phyloP scores from a whole-genome alignment of 106 monocot species.

The Posidonia australis region DNA sequence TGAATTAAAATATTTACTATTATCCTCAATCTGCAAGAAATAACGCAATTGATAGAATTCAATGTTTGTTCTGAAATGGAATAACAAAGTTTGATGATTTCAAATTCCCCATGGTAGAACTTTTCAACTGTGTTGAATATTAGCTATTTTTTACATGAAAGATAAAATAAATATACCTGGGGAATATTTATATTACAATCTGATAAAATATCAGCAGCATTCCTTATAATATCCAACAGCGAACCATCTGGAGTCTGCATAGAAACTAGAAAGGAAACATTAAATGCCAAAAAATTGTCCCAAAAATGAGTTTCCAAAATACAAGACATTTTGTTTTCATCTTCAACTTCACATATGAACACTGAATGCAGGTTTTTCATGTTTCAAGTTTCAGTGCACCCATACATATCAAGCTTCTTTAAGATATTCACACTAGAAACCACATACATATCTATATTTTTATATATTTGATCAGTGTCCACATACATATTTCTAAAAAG shows the following conservation, averaged over 20 bases:
- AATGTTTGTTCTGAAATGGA: not conserved
- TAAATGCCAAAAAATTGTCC: not conserved
- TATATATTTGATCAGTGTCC: no score
- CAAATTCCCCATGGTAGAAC: no score
- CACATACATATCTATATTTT: no score
- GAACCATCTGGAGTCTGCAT: conserved; percentile 95
- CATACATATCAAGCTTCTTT: no score
- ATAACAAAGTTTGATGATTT: no score
- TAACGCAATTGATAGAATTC: not conserved
- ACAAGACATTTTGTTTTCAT: not conserved
- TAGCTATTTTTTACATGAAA: not conserved
- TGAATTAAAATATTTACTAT: conserved; percentile 56
- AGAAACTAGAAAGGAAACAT: conserved; percentile 2
- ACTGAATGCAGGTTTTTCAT: no score
- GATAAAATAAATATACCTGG: conserved; percentile 30
- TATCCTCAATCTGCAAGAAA: conserved; percentile 64
- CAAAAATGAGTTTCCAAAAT: not conserved
- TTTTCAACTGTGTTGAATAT: not conserved
- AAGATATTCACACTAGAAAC: no score
- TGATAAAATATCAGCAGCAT: conserved; percentile 78
- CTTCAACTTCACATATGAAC: no score
- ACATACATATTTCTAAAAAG: no score
- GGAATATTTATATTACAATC: conserved; percentile 63
- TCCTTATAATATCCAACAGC: conserved; percentile 81
- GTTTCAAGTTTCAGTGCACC: no score